Base-by-base conservation (phyloP, 805 yeast genomes). In the Starmerella scarabaei region DNA sequence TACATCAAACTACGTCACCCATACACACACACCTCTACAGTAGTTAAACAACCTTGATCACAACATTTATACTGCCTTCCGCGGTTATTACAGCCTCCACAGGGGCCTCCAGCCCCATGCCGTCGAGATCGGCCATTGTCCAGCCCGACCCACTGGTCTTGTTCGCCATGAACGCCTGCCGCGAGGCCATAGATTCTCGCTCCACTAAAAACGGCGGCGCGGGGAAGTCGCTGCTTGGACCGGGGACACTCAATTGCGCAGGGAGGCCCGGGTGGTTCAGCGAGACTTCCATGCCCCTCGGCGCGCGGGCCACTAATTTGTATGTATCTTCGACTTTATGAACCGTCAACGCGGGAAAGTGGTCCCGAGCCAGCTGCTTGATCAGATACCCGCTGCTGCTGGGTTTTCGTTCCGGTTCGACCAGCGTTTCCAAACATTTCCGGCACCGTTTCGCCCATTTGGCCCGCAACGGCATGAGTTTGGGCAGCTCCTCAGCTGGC, bases 401-500 rank as follows among this genome's bases (percentile, higher is more conserved):
- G 2, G 59, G 52, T 32, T 42, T 43, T 8, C 50, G 44, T 8
- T 52, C 60, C 0, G 65, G 66, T n/a, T 53, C 48, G 4, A 53
- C 53, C 15, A 61, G 51, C n/a, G 50, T 33, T n/a, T 49, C 47
- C 14, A 56, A 48, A 40, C 66, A 62, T 6, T 52, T 58, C 15
- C 48, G 44, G 45, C 66, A 62, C 19, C 45, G 36, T 34, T 52
- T 53, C 6, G 53, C 29, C 16, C 42, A 42, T 30, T 58, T 53
- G 4, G 59, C 51, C 6, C 58, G 48, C 17, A 61, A 49, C 5
- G 41, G 47, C 3, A 44, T 47, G 3, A 54, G 49, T 11, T 31
- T n/a, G 1, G 65, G 65, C 7, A 45, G 44, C 14, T 30, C 24
- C 3, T 24, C 18, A 11, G 27, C 41, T 8, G 12, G 8, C 12